Evolutionary conservation across 2,329 filamentous ascomycete genomes (phyloP), one percentile per base, ranked within the genome.

Genomic region (Monosporascus cannonballus): DNA sequence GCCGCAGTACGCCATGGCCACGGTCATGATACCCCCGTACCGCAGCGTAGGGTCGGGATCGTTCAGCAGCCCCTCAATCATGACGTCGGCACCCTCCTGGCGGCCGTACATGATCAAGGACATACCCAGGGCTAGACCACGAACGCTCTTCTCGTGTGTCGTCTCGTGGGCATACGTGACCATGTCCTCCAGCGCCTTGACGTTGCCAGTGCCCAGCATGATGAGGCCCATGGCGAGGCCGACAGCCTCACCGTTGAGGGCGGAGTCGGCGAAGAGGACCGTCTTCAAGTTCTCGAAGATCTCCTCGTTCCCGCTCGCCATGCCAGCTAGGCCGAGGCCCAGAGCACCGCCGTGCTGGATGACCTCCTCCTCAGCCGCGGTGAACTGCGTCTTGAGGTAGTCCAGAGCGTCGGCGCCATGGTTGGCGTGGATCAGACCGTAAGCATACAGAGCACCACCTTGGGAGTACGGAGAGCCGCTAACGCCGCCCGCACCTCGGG

Each of bases 1-100:
- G 53, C 94, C 94, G 67, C 93, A 96, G 75, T 99, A 99, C 18
- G 94, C 94, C 68, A 99, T 79, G 49, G 94, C 94, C 53, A 99
- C 90, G n/a, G 94, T 96, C 84, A 99, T 90, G 70, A 99, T 96
- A 76, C 94, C 94, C 69, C 94, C 94, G 62, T 99, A 99, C 60
- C 94, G 85, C 56, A 99, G 79, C 7, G 90, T 93, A 61, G 94
- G 90, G 67, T 99, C 93, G 1, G 94, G 89, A 62, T 99, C 94
- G 58, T 90, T 91, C 37, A 99, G 80, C 2, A 99, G 84, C 47
- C 90, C 91, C 66, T 96, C 93, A 60, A 99, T 95, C 62, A 97
- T 82, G 65, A 94, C 89, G 71, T 99, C 94, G 14, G 94, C 94
- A 58, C 87, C 87, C 71, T 99, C 94, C 73, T 97, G 92, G 55